A percentile compares a stretch with the other conserved stretches of the same genome.
These are phyloP conservation scores for Phaeosphaeria sp. DNA, from an alignment of 2,329 filamentous ascomycete genomes.

Conservation along the genomic window DNA sequence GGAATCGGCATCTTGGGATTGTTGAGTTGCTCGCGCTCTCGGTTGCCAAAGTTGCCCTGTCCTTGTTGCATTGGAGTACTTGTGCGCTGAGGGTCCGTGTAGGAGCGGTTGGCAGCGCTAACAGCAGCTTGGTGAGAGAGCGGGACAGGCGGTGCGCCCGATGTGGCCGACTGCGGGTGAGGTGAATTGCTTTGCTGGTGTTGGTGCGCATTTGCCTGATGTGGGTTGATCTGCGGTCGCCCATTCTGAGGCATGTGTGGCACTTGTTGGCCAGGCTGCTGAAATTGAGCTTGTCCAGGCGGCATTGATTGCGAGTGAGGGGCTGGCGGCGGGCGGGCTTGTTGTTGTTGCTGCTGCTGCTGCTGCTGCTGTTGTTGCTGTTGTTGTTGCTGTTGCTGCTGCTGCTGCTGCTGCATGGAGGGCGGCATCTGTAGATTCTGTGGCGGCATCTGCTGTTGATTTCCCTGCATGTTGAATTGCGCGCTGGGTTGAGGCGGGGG, in stretches of 20 bases:
- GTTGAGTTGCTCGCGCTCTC: slow-evolving; percentile 49
- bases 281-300: slow-evolving; percentile 35
- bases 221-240: slow-evolving; percentile 44
- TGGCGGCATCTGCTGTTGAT: slow-evolving; percentile 24
- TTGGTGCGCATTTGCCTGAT: slow-evolving; percentile 43
- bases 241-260: slow-evolving; percentile 36
- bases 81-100: slow-evolving; percentile 44
- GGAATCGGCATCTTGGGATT: slow-evolving; percentile 80
- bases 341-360: slow-evolving; percentile 27
- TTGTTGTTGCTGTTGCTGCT: slow-evolving; percentile 8
- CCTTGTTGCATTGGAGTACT: slow-evolving; percentile 42
- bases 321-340: slow-evolving; percentile 34
- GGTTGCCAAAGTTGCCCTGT: slow-evolving; percentile 43
- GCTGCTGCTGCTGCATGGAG: slow-evolving; percentile 24
- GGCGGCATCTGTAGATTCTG: slow-evolving; percentile 19
- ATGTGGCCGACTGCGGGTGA: slow-evolving; percentile 45
- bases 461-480: slow-evolving; percentile 35
- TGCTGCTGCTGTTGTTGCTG: slow-evolving; percentile 28
- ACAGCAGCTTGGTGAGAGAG: slow-evolving; percentile 55
- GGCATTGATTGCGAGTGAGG: slow-evolving; percentile 39
- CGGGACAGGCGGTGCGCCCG: slow-evolving; percentile 45
- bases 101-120: slow-evolving; percentile 49
- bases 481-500: slow-evolving; percentile 31
- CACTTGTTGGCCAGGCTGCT: slow-evolving; percentile 37
- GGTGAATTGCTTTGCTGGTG: slow-evolving; percentile 47